Base-by-base conservation (phyloP, 352 stramenopile species). In the Phytophthora pini region DNA sequence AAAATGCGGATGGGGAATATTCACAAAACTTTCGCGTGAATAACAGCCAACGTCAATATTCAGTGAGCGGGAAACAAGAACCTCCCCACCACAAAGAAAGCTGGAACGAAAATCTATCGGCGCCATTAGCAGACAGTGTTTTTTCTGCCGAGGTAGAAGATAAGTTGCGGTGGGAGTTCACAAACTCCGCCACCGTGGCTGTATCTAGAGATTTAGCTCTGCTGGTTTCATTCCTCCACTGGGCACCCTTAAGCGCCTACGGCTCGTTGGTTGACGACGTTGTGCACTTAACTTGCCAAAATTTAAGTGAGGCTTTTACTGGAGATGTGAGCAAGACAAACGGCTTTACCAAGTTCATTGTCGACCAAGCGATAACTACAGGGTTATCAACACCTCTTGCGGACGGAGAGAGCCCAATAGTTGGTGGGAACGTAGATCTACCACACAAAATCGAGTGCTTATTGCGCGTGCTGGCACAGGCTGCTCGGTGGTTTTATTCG, bases 181-280 rank as follows among this genome's bases (percentile, higher is more conserved):
- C 9, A 8, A 70, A 70, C 62, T 39, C 53, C 13, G 9, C 43
- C 12, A 54, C 69, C 0, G 68, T 83, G 20, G 71, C 70, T 2
- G 65, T 76, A 8, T 82, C 75, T 12, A 87, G 82, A 67, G 87
- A 88, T 56, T 54, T 88, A 48, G 70, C 77, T 22, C 62, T 88
- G 1, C 32, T 84, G 13, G 82, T 72, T 40, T 72, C 60, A n/a
- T 84, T 88, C 15, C 36, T 80, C 10, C 51, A 70, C 11, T 87
- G 75, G 77, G 76, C 80, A 8, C 75, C 77, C 6, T 61, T 89
- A 17, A 68, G 68, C 5, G 58, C 70, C 5, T 84, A 87, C 49
- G 67, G 72, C 10, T 54, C 67, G 9, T 84, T 84, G 6, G 68
- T 76, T 11, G 77, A 88, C 29, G 76, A 84, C 13, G 57, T 86